Evolutionary conservation across 495 filamentous ascomycete species (phyloP).

Genomic region (Aspergillus incahuasiensis): DNA sequence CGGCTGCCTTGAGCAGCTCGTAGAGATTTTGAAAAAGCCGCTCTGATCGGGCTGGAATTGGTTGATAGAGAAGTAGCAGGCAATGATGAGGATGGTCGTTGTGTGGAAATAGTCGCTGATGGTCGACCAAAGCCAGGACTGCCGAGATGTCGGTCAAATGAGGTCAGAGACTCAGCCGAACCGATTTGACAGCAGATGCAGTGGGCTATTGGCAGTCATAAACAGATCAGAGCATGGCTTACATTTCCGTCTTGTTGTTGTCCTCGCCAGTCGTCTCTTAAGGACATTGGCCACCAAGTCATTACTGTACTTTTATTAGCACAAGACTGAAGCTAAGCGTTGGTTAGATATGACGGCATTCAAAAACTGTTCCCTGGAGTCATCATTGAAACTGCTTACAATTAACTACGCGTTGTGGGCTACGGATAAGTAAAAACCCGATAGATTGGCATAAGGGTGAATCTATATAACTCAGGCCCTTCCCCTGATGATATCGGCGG

Average conservation of each 20-base stretch:
- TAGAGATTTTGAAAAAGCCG: constrained; percentile 41
- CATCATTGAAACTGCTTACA: too few species aligned
- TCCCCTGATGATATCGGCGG: too few species aligned
- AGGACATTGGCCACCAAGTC: constrained; percentile 31
- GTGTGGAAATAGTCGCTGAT: constrained; percentile 43
- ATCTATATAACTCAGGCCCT: too few species aligned
- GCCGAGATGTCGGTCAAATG: not conserved
- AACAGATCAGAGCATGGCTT: not conserved
- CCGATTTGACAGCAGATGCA: constrained; percentile 3
- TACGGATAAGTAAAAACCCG: too few species aligned
- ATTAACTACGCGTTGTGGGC: too few species aligned
- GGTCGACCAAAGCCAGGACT: constrained; percentile 2
- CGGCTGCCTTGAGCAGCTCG: constrained; percentile 43
- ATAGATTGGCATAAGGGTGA: too few species aligned
- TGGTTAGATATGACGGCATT: too few species aligned
- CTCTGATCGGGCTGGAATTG: constrained; percentile 34
- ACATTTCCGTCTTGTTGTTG: constrained; percentile 42
- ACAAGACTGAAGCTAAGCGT: too few species aligned
- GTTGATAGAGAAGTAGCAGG: constrained; percentile 45
- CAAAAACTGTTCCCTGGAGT: too few species aligned
- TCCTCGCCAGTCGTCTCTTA: constrained; percentile 36
- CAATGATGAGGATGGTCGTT: constrained; percentile 44
- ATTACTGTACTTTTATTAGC: too few species aligned
- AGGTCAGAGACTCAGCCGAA: not conserved
- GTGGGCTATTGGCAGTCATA: constrained; percentile 8